Conservation (phyloP, 345 rosid genomes). For the Brassica juncea region DNA sequence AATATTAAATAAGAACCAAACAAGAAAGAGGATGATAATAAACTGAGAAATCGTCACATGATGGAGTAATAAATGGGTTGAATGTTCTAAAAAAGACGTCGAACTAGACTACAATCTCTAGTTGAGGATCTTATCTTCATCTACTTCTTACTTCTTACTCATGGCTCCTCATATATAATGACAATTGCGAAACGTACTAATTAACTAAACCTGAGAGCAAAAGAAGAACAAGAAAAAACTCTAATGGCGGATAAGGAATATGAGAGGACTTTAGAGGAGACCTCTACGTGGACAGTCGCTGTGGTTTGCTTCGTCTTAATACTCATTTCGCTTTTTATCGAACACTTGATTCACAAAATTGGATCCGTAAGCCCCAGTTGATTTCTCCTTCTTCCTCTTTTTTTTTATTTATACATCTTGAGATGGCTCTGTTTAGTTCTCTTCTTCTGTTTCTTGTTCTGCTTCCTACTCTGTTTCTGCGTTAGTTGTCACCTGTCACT, state of each 20-base stretch:
- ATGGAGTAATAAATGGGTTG: neutral
- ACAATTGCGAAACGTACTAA: constrained; percentile 9
- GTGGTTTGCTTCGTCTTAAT: constrained; percentile 70
- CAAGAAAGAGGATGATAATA: neutral
- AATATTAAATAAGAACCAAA: neutral
- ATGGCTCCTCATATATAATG: neutral
- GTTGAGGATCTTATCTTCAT: constrained; percentile 25
- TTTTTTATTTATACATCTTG: no score
- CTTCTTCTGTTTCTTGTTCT: constrained; percentile 41
- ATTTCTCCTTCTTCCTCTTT: neutral
- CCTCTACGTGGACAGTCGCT: constrained; percentile 91
- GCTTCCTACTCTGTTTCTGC: neutral
- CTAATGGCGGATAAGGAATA: constrained; percentile 28
- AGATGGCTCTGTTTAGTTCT: constrained; percentile 38
- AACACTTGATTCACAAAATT: constrained; percentile 49
- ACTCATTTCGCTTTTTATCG: constrained; percentile 51
- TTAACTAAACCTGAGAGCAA: neutral
- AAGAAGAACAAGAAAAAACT: constrained; percentile 14
- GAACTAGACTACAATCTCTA: neutral
- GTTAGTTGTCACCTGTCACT: no score
- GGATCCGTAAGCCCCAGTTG: constrained; percentile 32
- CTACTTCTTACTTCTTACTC: neutral
- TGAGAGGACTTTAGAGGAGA: constrained; percentile 51
- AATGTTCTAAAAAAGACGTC: neutral
- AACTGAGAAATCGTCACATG: neutral